Base-by-base conservation (phyloP, 495 filamentous ascomycete species). In the Aspergillus heteromorphus region DNA sequence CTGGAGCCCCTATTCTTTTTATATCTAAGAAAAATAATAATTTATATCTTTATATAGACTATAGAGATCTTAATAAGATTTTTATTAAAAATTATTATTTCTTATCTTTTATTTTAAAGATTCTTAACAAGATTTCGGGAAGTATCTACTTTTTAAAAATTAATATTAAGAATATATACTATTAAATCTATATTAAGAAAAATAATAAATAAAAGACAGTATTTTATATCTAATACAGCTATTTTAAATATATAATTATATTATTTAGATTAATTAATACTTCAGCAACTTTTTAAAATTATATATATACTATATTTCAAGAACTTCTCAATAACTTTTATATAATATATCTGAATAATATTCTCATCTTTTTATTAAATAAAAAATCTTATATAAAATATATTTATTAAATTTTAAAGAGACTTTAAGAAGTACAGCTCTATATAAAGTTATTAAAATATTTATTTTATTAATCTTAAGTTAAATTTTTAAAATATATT, bases 21-120 rank as follows among this genome's bases (percentile, higher is more conserved):
- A 51, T 56, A 45, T 34, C 6, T 30, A 56, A 51, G 7, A 34
- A 49, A 43, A 56, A 43, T 50, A 51, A 40, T 20, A 19, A 19
- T 7, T 36, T 56, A 21, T 21, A 36, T 4, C 45, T 51, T n/a
- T 56, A 56, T 50, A 56, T 56, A 50, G 48, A 56, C 21, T 56
- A 56, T 38, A 18, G 17, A 50, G 16, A 21, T 14, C 25, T 56
- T 43, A 56, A 51, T 56, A 45, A 30, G 27, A 51, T 56, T 45
- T 43, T 20, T 21, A 49, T 40, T 18, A 55, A 49, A 29, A 48
- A 54, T 25, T 25, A 23, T 10, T 54, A 48, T 13, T 29, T 17
- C 13, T 20, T 47, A 27, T 27, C 23, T 27, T 7, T 27, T 27
- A 27, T 27, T 27, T 27, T 40, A 40, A 11, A 14, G 36, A 40